A percentile compares a stretch with the other conserved stretches of the same genome.
phyloP scores from a whole-genome alignment of 1,284 basidiomycete genomes.

The Ganoderma lucidum region DNA sequence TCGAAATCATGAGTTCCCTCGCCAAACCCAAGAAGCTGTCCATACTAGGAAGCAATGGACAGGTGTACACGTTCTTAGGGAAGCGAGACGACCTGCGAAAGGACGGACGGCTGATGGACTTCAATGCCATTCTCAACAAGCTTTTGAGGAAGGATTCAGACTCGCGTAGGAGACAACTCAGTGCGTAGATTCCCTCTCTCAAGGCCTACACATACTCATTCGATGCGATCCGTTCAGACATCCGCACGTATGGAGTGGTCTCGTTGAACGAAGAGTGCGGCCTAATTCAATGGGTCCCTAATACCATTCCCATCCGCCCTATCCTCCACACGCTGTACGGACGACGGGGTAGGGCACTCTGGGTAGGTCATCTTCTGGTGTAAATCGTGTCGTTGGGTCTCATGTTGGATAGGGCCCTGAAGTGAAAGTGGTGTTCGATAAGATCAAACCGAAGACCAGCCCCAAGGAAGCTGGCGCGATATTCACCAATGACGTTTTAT shows the following conservation, averaged over 20 bases:
- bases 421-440: conserved; percentile 61
- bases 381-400: conserved; percentile 32
- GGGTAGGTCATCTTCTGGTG: conserved; percentile 55
- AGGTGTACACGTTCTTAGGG: conserved; percentile 91
- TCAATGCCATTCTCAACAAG: conserved; percentile 99
- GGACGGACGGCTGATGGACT: conserved; percentile 98
- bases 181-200: conserved; percentile 54
- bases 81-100: conserved; percentile 99
- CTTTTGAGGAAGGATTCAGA: conserved; percentile 94
- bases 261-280: conserved; percentile 98
- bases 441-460: conserved; percentile 56
- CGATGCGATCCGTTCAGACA: conserved; percentile 60
- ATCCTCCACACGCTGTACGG: conserved; percentile 83
- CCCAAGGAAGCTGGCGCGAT: conserved; percentile 63
- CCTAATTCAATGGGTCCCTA: conserved; percentile 98
- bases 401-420: conserved; percentile 46
- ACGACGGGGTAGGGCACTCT: conserved; percentile 63
- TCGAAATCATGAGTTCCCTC: conserved; percentile 94
- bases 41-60: conserved; percentile 86
- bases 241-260: conserved; percentile 96
- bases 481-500: conserved; percentile 71
- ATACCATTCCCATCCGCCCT: conserved; percentile 88
- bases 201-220: conserved; percentile 9
- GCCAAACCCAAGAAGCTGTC: conserved; percentile 94
- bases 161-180: conserved; percentile 87